Percentiles rank a stretch among this genome's conserved stretches.
Conservation (phyloP, 169 alveolate genomes). For the Plasmodium gaboni region DNA sequence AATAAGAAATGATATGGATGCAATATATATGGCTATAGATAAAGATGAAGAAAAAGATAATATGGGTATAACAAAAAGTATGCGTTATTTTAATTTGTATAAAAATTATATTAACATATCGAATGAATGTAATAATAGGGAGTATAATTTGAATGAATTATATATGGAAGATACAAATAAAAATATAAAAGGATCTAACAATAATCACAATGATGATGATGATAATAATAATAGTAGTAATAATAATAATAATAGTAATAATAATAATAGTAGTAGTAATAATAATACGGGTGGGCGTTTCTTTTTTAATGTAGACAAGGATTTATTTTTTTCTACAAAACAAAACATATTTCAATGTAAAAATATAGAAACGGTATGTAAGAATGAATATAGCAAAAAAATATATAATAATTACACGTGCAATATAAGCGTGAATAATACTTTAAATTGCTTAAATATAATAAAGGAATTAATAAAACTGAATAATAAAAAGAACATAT, state of each 20-base stretch:
- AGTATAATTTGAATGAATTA: too few relatives aligned
- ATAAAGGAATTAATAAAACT: constrained; percentile 57
- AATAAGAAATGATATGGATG: not conserved
- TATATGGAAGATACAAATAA: not conserved
- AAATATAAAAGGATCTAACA: not conserved
- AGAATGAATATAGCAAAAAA: constrained; percentile 33
- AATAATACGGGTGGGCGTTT: not conserved
- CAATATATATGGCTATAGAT: too few relatives aligned
- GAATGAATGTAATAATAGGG: too few relatives aligned
- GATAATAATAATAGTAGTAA: not conserved
- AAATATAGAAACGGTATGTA: constrained; percentile 23
- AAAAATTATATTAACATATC: too few relatives aligned
- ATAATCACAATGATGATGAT: not conserved
- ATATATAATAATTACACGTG: constrained; percentile 53
- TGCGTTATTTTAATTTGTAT: too few relatives aligned
- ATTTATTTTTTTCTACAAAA: constrained; percentile 28
- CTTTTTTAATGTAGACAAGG: not conserved
- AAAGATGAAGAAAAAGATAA: not conserved
- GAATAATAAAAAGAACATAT: constrained; percentile 31
- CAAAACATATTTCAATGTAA: constrained; percentile 21
- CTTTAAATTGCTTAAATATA: constrained; percentile 51
- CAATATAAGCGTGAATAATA: constrained; percentile 74
- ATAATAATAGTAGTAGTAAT: not conserved
- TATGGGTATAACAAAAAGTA: not conserved
- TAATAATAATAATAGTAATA: not conserved